Evolutionary conservation across 768 basidiomycete species (phyloP), one percentile per base, ranked within the genome.

Genomic region (Boletus rex-veris): DNA sequence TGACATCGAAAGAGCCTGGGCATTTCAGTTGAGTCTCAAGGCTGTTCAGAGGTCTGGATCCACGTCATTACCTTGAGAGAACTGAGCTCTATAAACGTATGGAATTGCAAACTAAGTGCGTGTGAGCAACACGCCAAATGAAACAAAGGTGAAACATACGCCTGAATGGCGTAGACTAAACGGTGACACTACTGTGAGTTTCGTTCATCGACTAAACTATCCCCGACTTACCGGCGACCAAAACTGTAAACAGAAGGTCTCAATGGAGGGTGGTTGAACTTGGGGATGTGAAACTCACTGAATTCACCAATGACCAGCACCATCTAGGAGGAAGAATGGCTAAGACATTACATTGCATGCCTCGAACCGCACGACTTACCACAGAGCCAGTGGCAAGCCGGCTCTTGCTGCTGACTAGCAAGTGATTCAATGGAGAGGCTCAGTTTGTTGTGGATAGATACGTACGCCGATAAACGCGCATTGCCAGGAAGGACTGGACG

Each of bases 401-500:
- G 38, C 67, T 71, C 56, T 77, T 75, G 63, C 80, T 82, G 65
- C 79, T 81, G 57, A 81, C 80, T 81, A 26, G 45, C 74, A 60
- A 3, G 18, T 19, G 5, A 24, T 16, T 60, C 24, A 57, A 54
- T 33, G 15, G 19, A 18, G 30, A 16, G 11, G 12, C 10, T 19
- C 24, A 31, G 5, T 9, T 15, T 39, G 39, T 0, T 33, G 45
- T 31, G 5, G 10, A 4, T 12, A 11, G 14, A 19, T 33, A 69
- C 78, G 45, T 62, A 80, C 79, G 63, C 45, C 72, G 73, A 73
- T 79, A 83, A 1, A 84, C 75, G 0, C 82, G 78, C 60, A 77
- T 71, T 0, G 77, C 68, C 51, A 83, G 73, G 68, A 84, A 84
- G 15, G 79, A 75, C 69, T 84, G 83, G 1, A 84, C 83, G 33